A percentile compares a stretch with the other conserved stretches of the same genome.
Conservation (phyloP, 345 rosid genomes). For the Hibiscus trionum region DNA sequence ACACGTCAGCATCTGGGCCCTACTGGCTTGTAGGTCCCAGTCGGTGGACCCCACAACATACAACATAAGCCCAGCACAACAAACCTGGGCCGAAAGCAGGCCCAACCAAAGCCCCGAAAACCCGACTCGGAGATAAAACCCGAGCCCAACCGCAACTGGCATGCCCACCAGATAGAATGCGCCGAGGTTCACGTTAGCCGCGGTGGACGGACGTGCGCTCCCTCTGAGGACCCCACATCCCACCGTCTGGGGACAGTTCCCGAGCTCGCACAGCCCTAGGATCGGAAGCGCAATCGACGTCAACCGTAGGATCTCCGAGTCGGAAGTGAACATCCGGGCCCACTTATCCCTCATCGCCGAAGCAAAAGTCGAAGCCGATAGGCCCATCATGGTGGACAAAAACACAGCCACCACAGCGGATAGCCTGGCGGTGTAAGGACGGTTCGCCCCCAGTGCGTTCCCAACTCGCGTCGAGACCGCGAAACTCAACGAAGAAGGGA, state of each 20-base stretch:
- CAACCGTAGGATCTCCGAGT: slow-evolving; percentile 51
- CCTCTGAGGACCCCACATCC: slow-evolving; percentile 93
- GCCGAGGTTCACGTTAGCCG: slow-evolving; percentile 84
- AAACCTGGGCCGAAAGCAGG: slow-evolving; percentile 69
- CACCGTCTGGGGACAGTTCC: slow-evolving; percentile 94
- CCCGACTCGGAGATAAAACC: slow-evolving; percentile 58
- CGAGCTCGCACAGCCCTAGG: slow-evolving; percentile 72
- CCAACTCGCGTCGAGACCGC: slow-evolving; percentile 94
- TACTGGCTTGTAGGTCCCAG: slow-evolving; percentile 60
- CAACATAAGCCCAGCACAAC: slow-evolving; percentile 84
- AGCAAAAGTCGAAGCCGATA: slow-evolving; percentile 61
- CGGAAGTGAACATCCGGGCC: slow-evolving; percentile 74
- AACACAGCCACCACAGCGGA: slow-evolving; percentile 56
- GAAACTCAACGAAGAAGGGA: slow-evolving; percentile 77
- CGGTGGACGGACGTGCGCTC: slow-evolving; percentile 71
- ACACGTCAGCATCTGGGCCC: slow-evolving; percentile 55
- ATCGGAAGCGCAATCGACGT: slow-evolving; percentile 79
- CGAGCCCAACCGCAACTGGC: slow-evolving; percentile 86
- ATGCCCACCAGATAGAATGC: slow-evolving; percentile 87
- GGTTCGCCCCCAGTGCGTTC: slow-evolving; percentile 73
- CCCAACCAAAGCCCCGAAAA: slow-evolving; percentile 90
- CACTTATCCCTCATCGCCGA: slow-evolving; percentile 55
- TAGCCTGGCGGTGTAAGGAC: slow-evolving; percentile 49
- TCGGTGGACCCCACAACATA: slow-evolving; percentile 77
- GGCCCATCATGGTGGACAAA: slow-evolving; percentile 54